phyloP scores from a whole-genome alignment of 2,329 filamentous ascomycete species.

The Cercospora nicotianae region DNA sequence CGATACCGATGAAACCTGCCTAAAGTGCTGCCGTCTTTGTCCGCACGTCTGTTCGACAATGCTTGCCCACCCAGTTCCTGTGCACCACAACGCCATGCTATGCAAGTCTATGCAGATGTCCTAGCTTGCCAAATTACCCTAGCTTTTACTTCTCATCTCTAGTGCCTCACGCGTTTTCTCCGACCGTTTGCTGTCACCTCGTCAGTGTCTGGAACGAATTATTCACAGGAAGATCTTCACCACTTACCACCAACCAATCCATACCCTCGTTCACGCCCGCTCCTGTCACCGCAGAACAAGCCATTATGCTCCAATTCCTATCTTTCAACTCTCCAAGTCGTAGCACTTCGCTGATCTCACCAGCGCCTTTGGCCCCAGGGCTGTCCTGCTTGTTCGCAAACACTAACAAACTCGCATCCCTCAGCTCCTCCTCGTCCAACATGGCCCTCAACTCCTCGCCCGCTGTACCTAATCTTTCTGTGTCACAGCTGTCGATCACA shows the following conservation, averaged over 20 bases:
- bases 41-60: constrained; percentile 12
- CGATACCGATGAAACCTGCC: not conserved
- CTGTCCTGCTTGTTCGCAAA: constrained; percentile 99
- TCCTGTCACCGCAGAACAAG: constrained; percentile 93
- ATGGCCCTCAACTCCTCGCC: constrained; percentile 91
- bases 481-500: constrained; percentile 97
- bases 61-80: constrained; percentile 1
- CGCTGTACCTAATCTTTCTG: constrained; percentile 88
- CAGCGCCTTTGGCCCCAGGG: constrained; percentile 91
- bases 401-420: constrained; percentile 86
- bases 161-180: constrained; percentile 26
- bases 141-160: not conserved
- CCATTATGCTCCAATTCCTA: constrained; percentile 98
- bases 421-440: constrained; percentile 95
- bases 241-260: constrained; percentile 91
- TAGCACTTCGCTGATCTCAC: constrained; percentile 92
- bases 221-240: not conserved
- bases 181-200: constrained; percentile 29
- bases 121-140: not conserved
- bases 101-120: constrained; percentile 11
- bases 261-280: constrained; percentile 94
- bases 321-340: constrained; percentile 88
- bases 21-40: constrained; percentile 16
- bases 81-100: constrained; percentile 15
- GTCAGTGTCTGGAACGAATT: constrained; percentile 3